Conservation (phyloP, 2,329 filamentous ascomycete genomes). For the Leptosphaerulina australis region DNA sequence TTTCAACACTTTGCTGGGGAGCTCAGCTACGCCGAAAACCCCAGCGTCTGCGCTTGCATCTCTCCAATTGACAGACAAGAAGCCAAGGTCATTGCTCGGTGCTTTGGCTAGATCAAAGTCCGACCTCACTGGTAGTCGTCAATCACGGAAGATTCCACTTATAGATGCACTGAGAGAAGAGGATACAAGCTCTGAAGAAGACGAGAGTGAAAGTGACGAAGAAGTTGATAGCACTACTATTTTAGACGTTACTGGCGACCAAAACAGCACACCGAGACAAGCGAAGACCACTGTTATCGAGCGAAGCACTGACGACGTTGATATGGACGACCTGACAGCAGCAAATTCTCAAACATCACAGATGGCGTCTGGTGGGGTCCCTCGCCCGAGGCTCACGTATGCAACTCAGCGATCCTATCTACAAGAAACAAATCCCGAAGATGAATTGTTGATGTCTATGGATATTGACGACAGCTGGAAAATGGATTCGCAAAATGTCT, state of each 20-base stretch:
- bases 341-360: constrained; percentile 40
- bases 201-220: constrained; percentile 35
- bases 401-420: constrained; percentile 64
- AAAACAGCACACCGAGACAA: background rate
- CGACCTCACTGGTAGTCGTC: constrained; percentile 36
- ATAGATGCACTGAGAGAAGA: constrained; percentile 41
- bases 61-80: constrained; percentile 39
- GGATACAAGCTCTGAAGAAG: constrained; percentile 33
- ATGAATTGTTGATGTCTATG: constrained; percentile 45
- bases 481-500: constrained; percentile 25
- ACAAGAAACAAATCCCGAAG: constrained; percentile 57
- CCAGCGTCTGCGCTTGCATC: constrained; percentile 42
- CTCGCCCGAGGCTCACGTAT: constrained; percentile 61
- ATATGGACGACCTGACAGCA: constrained; percentile 25
- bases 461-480: constrained; percentile 36
- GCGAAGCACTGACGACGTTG: constrained; percentile 22
- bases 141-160: constrained; percentile 36
- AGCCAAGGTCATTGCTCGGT: constrained; percentile 27
- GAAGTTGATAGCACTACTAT: constrained; percentile 19
- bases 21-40: constrained; percentile 33
- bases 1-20: constrained; percentile 43
- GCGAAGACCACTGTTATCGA: background rate
- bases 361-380: constrained; percentile 21
- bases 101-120: constrained; percentile 41
- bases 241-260: background rate